Conservation (phyloP, 2,329 filamentous ascomycete genomes). For the Clarireedia paspali region DNA sequence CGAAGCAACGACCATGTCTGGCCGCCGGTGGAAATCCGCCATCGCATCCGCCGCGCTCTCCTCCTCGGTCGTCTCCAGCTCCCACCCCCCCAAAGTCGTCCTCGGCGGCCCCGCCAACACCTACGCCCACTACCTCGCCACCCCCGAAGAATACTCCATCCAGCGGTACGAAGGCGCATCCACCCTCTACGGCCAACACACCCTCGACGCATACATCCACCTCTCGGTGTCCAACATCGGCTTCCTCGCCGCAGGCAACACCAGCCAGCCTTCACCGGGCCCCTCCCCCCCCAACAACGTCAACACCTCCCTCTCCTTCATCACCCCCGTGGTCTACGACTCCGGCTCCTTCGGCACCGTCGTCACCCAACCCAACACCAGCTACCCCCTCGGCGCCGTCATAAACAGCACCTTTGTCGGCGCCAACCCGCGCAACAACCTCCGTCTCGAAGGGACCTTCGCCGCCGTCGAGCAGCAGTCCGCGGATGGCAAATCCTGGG, state of each 20-base stretch:
- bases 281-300: slow-evolving; percentile 71
- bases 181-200: slow-evolving; percentile 77
- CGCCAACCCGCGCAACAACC: slow-evolving; percentile 84
- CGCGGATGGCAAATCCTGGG: slow-evolving; percentile 46
- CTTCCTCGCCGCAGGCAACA: slow-evolving; percentile 48
- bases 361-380: slow-evolving; percentile 46
- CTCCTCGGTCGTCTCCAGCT: slow-evolving; percentile 25
- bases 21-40: slow-evolving; percentile 74
- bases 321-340: slow-evolving; percentile 71
- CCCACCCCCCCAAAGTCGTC: slow-evolving; percentile 63
- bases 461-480: slow-evolving; percentile 63
- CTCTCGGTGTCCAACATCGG: slow-evolving; percentile 64
- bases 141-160: slow-evolving; percentile 70
- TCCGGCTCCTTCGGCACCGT: slow-evolving; percentile 62
- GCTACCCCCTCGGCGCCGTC: slow-evolving; percentile 19
- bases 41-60: slow-evolving; percentile 47
- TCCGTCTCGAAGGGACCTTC: slow-evolving; percentile 71
- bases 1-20: slow-evolving; percentile 89
- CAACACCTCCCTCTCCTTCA: slow-evolving; percentile 69
- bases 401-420: slow-evolving; percentile 71
- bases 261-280: slow-evolving; percentile 41
- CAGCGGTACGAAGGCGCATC: slow-evolving; percentile 95
- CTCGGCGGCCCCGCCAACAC: slow-evolving; percentile 84
- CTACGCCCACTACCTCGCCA: slow-evolving; percentile 72
- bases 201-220: slow-evolving; percentile 81